Conservation (phyloP, 306 rosid genomes). For the Biancaea sappan region DNA sequence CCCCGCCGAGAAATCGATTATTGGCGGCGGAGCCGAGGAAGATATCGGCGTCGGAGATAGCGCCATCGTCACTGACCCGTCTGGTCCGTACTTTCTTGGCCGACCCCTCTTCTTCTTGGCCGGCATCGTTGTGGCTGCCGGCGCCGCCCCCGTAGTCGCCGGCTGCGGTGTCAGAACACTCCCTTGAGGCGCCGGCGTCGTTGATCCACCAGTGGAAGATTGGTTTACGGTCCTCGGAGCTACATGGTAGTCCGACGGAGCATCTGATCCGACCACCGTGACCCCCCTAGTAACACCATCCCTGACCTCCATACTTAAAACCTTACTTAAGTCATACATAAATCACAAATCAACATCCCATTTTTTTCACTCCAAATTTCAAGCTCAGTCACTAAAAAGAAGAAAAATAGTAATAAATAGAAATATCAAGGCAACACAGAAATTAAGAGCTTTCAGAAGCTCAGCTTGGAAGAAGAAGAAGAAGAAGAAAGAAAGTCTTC, state of each 20-base stretch:
- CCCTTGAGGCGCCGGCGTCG: conserved; percentile 30
- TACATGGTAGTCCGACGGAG: conserved; percentile 89
- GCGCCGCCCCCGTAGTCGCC: conserved; percentile 14
- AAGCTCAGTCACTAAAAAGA: conserved; percentile 31
- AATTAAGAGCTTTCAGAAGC: conserved; percentile 14
- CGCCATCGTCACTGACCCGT: conserved; percentile 72
- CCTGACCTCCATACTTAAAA: conserved; percentile 74
- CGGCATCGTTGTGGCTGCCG: conserved; percentile 33
- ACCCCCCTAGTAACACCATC: conserved; percentile 82
- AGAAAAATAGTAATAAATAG: conserved; percentile 1
- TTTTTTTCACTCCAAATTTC: conserved; percentile 33
- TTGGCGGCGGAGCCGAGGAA: conserved; percentile 84
- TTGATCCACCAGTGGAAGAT: conserved; percentile 57
- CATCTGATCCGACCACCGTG: conserved; percentile 95
- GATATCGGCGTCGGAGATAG: conserved; percentile 89
- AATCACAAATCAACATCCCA: conserved; percentile 47
- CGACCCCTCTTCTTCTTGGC: conserved; percentile 93
- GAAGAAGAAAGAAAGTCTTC: conserved; percentile 8
- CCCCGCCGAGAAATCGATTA: conserved; percentile 89
- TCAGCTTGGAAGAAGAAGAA: conserved; percentile 35
- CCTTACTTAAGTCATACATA: conserved; percentile 37
- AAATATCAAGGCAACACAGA: conserved; percentile 3
- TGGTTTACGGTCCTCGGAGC: conserved; percentile 82
- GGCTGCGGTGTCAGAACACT: conserved; percentile 34
- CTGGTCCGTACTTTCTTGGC: conserved; percentile 90